Base-by-base conservation (phyloP, 495 filamentous ascomycete genomes). In the Neurospora sp. region DNA sequence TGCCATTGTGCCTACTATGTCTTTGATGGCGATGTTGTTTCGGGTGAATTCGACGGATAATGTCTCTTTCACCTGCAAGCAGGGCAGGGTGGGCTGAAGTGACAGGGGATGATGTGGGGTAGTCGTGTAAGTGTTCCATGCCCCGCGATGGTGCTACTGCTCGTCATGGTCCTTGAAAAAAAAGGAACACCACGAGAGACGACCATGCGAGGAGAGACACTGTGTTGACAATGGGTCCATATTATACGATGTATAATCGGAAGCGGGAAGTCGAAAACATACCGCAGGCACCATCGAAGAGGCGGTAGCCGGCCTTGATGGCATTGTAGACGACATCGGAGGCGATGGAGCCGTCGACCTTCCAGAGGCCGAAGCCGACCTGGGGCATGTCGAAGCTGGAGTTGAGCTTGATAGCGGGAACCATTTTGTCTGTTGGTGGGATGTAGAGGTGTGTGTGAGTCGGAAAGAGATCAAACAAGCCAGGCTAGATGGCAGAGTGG, bases 221-320 rank as follows among this genome's bases (percentile, higher is more conserved):
- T 35, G 27, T 8, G 27, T 65, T 35, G 27, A 65, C 27, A 65
- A 31, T 35, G 27, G 27, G 27, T 27, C 27, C 27, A 27, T 65
- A 35, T 59, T 14, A 27, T 59, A 27, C 10, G 47, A 27, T 59
- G 5, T 14, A 12, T 27, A 22, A 27, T 27, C 47, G 20, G 47
- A 59, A 16, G 41, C 0, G 3, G 35, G 27, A 69, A 31, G 42
- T 27, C 22, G 18, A 9, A 1, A 18, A 85, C 87, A 75, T 86
- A 94, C 92, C 93, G 80, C 89, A 92, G 72, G 93, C 93, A 75
- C 93, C 93, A 75, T 97, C 93, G 74, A 96, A 93, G 42, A 94
- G 86, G 72, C 93, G 87, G 84, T 97, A 97, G 37, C 93, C 93
- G 39, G 88, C 84, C 83, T 96, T 96, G 85, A 97, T 95, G 77